These are phyloP conservation scores for Rubia yunnanensis DNA, from an alignment of 257 asterid species.

Conservation along the genomic window DNA sequence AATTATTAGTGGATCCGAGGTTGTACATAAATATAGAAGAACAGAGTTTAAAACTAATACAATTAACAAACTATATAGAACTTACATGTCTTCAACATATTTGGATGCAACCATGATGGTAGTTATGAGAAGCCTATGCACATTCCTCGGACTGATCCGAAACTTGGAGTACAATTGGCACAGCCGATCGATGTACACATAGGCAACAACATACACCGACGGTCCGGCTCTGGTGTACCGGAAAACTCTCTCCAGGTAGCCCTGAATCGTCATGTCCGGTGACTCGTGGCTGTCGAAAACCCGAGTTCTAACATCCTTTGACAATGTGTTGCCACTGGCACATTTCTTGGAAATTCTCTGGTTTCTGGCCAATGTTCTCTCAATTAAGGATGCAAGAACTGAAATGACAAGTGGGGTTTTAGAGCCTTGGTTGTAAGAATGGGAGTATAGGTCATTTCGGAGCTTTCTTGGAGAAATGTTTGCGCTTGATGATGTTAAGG, in stretches of 20 bases:
- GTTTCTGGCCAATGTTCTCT: slow-evolving; percentile 65
- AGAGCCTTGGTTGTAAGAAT: slow-evolving; percentile 43
- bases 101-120: slow-evolving; percentile 90
- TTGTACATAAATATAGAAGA: too few relatives aligned
- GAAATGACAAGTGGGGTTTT: slow-evolving; percentile 72
- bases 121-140: slow-evolving; percentile 70
- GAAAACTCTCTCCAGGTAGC: slow-evolving; percentile 80
- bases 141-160: slow-evolving; percentile 60
- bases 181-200: slow-evolving; percentile 73
- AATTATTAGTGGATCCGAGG: too few relatives aligned
- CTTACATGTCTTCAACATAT: slow-evolving; percentile 94
- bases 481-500: slow-evolving; percentile 19
- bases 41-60: too few relatives aligned
- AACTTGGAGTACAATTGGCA: slow-evolving; percentile 64
- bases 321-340: background rate
- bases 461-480: slow-evolving; percentile 71
- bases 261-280: slow-evolving; percentile 70
- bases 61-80: too few relatives aligned
- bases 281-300: slow-evolving; percentile 66
- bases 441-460: slow-evolving; percentile 62
- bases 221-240: slow-evolving; percentile 86
- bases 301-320: slow-evolving; percentile 27
- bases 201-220: slow-evolving; percentile 79
- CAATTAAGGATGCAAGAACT: slow-evolving; percentile 82
- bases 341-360: slow-evolving; percentile 45